These are phyloP conservation scores for Geranium rotundifolium DNA, from an alignment of 345 rosid genomes.

Conservation along the genomic window DNA sequence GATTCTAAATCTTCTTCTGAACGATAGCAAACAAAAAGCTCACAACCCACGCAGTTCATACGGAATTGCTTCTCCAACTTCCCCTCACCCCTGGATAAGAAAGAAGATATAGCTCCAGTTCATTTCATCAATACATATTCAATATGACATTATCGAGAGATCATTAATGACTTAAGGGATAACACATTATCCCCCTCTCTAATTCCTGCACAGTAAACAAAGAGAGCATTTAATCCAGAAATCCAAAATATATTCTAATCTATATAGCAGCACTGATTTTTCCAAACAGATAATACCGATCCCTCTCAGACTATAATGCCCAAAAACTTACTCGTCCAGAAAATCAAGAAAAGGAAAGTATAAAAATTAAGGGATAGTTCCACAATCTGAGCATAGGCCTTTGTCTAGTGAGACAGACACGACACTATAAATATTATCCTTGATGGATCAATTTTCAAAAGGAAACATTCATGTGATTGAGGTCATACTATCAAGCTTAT, in stretches of 20 bases:
- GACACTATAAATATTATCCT: neutral
- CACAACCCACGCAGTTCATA: constrained; percentile 88
- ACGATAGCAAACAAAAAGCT: constrained; percentile 82
- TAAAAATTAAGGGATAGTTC: too few species aligned
- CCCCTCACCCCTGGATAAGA: constrained; percentile 71
- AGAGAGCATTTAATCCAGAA: neutral
- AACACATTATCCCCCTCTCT: neutral
- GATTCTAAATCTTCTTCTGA: constrained; percentile 77
- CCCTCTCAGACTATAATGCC: too few species aligned
- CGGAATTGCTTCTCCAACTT: constrained; percentile 93
- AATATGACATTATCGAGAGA: neutral
- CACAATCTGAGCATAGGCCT: too few species aligned
- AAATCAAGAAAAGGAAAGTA: too few species aligned
- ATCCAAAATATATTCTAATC: neutral
- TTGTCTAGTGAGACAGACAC: too few species aligned
- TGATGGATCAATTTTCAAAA: neutral
- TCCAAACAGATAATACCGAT: too few species aligned
- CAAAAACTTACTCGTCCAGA: too few species aligned
- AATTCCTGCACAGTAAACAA: neutral
- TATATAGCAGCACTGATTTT: neutral
- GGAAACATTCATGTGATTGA: neutral
- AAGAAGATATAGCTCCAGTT: neutral
- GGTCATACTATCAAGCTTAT: neutral
- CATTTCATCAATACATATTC: neutral
- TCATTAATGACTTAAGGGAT: neutral